Evolutionary conservation across 2,329 filamentous ascomycete species (phyloP).

Genomic region (Paraconiothyrium brasiliense): DNA sequence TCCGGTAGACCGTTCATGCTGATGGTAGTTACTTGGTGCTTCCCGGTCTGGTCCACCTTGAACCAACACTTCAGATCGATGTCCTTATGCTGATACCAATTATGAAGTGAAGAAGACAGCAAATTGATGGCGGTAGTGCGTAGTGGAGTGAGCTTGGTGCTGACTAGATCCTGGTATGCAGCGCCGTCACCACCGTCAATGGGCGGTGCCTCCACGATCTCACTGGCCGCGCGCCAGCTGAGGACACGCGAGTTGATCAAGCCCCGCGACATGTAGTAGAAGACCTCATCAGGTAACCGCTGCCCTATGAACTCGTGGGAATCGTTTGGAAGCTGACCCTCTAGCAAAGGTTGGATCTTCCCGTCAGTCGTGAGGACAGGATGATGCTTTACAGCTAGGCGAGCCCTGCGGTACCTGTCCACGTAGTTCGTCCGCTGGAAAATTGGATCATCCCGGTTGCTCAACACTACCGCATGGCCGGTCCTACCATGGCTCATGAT

Average conservation of each 20-base stretch:
- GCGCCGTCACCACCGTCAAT: conserved; percentile 82
- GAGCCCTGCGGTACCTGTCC: conserved; percentile 85
- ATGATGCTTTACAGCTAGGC: conserved; percentile 87
- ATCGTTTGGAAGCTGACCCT: conserved; percentile 78
- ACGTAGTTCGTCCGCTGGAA: conserved; percentile 78
- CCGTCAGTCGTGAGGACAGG: conserved; percentile 82
- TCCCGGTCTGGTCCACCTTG: conserved; percentile 33
- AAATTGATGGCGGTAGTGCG: conserved; percentile 81
- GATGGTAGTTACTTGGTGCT: conserved; percentile 66
- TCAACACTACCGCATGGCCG: conserved; percentile 77
- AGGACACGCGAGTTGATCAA: conserved; percentile 81
- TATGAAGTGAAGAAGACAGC: conserved; percentile 79
- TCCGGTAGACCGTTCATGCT: conserved; percentile 65
- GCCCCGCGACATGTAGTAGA: conserved; percentile 87
- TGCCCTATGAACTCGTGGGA: conserved; percentile 92
- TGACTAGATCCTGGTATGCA: conserved; percentile 83
- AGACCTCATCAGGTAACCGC: conserved; percentile 86
- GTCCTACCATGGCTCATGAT: conserved; percentile 72
- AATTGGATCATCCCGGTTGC: conserved; percentile 81
- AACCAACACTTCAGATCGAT: conserved; percentile 87
- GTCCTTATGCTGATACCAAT: conserved; percentile 82
- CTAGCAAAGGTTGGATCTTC: conserved; percentile 77
- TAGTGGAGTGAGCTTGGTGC: conserved; percentile 75
- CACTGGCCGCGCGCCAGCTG: conserved; percentile 81
- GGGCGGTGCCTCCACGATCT: conserved; percentile 82